Evolutionary conservation across 176 grass and related monocot genomes (phyloP).

Genomic region (Aegilops umbellulata): DNA sequence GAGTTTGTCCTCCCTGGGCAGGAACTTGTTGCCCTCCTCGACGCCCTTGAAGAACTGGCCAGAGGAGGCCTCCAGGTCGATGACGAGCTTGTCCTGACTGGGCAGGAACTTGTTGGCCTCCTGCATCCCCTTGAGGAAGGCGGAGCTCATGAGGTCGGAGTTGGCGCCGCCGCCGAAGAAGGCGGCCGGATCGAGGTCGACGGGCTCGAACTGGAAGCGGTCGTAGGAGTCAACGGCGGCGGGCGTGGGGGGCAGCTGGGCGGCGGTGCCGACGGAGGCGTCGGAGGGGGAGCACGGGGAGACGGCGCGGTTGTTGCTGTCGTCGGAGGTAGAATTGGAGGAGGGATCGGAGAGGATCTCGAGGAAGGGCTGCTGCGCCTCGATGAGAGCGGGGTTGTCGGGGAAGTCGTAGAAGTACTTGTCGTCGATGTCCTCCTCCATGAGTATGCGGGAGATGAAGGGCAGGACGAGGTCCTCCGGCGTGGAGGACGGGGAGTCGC

Average conservation of each 20-base stretch:
- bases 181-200: slow-evolving; percentile 33
- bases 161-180: slow-evolving; percentile 39
- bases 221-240: slow-evolving; percentile 31
- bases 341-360: slow-evolving; percentile 54
- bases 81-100: slow-evolving; percentile 28
- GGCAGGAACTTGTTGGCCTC: slow-evolving; percentile 83
- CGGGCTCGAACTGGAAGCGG: not conserved
- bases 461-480: slow-evolving; percentile 56
- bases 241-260: not conserved
- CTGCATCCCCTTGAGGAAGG: slow-evolving; percentile 66
- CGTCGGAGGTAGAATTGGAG: not conserved
- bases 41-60: slow-evolving; percentile 7
- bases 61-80: slow-evolving; percentile 20
- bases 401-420: slow-evolving; percentile 68
- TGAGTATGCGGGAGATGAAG: slow-evolving; percentile 66
- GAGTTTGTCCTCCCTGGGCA: slow-evolving; percentile 31
- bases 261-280: not conserved
- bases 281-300: not conserved
- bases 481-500: not conserved
- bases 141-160: slow-evolving; percentile 52
- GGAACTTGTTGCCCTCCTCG: slow-evolving; percentile 48
- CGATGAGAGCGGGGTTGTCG: slow-evolving; percentile 42
- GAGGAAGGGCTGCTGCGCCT: slow-evolving; percentile 63
- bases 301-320: not conserved
- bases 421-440: slow-evolving; percentile 73